phyloP scores from a whole-genome alignment of 495 filamentous ascomycete species.

The Penicillium maclennaniae region DNA sequence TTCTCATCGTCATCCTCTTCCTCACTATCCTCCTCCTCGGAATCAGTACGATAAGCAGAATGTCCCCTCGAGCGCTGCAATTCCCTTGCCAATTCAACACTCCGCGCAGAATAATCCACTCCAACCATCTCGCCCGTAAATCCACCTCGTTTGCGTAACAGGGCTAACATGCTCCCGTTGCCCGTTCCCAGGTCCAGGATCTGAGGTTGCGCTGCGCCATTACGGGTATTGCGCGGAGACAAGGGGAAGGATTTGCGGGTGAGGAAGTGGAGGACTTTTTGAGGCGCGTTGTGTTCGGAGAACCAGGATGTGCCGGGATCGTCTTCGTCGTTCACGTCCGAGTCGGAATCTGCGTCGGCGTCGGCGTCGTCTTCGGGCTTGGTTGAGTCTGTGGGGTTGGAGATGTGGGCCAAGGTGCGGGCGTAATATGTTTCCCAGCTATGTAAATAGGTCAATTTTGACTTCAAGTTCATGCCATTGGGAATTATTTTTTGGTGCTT shows the following conservation, averaged over 20 bases:
- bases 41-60: slow-evolving; percentile 38
- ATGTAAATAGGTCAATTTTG: no score
- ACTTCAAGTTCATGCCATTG: no score
- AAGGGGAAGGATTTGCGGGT: slow-evolving; percentile 36
- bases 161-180: slow-evolving; percentile 84
- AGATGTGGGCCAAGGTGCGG: slow-evolving; percentile 40
- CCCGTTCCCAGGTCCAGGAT: slow-evolving; percentile 84
- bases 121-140: slow-evolving; percentile 68
- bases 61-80: slow-evolving; percentile 39
- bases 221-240: slow-evolving; percentile 25
- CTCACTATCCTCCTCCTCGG: slow-evolving; percentile 21
- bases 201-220: slow-evolving; percentile 19
- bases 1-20: slow-evolving; percentile 19
- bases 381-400: slow-evolving; percentile 11
- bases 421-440: slow-evolving; percentile 49
- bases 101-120: slow-evolving; percentile 77
- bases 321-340: slow-evolving; percentile 37
- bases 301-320: slow-evolving; percentile 53
- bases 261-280: slow-evolving; percentile 46
- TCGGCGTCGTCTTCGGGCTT: slow-evolving; percentile 6
- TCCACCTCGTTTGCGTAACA: slow-evolving; percentile 56
- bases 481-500: background rate
- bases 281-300: slow-evolving; percentile 47
- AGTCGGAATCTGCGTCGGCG: slow-evolving; percentile 12
- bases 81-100: slow-evolving; percentile 64